A percentile compares a stretch with the other conserved stretches of the same genome.
Evolutionary conservation across 257 asterid species (phyloP).

Genomic region (Sherardia arvensis): DNA sequence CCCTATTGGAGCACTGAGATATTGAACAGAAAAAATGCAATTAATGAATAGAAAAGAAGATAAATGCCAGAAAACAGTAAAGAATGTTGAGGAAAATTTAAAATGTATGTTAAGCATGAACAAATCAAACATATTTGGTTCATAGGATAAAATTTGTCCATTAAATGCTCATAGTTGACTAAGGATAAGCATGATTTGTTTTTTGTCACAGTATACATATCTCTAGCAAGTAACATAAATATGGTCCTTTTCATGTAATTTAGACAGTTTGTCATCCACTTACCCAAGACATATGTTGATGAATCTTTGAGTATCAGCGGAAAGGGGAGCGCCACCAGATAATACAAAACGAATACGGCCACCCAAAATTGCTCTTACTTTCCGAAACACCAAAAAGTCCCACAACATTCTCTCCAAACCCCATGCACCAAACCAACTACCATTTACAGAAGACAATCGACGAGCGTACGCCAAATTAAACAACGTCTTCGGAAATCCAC

Average conservation of each 20-base stretch:
- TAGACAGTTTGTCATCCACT: constrained; percentile 25
- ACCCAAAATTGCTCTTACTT: constrained; percentile 90
- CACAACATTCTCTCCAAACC: constrained; percentile 81
- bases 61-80: background rate
- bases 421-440: constrained; percentile 99
- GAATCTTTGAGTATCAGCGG: constrained; percentile 91
- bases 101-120: background rate
- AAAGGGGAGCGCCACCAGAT: constrained; percentile 98
- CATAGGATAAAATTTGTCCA: background rate
- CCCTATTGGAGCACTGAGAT: constrained; percentile 86
- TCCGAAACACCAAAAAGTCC: constrained; percentile 78
- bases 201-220: background rate
- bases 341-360: constrained; percentile 85
- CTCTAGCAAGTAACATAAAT: background rate
- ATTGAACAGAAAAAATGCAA: background rate
- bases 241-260: background rate
- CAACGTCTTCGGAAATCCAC: constrained; percentile 76
- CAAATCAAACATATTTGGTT: background rate
- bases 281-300: constrained; percentile 95
- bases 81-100: background rate
- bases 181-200: background rate
- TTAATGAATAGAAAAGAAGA: background rate
- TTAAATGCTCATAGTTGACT: background rate
- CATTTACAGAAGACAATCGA: constrained; percentile 68
- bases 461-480: constrained; percentile 89